Conservation (phyloP, 805 yeast genomes). For the Yamadazyma philogaea region DNA sequence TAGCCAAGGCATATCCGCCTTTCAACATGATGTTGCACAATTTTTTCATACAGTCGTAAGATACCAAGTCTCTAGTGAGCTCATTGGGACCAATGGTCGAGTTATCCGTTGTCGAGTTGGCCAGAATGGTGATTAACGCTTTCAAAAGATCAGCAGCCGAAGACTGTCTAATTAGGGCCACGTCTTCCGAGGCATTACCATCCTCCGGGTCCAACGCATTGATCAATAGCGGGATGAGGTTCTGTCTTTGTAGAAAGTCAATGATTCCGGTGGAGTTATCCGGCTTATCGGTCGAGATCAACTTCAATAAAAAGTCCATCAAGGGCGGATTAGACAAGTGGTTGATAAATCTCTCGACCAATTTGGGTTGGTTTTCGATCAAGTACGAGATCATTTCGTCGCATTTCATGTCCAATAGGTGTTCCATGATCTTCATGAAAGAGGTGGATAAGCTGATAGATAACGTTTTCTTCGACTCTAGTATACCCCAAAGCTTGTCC, state of each 20-base stretch:
- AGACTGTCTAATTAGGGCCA: conserved; percentile 31
- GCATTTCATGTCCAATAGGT: conserved; percentile 46
- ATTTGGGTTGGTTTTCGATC: conserved; percentile 40
- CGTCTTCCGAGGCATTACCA: conserved; percentile 12
- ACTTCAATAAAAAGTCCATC: conserved; percentile 43
- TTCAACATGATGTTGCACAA: conserved; percentile 41
- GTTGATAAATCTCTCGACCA: conserved; percentile 41
- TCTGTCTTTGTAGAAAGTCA: conserved; percentile 42
- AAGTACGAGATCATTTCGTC: conserved; percentile 46
- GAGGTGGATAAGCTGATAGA: conserved; percentile 79
- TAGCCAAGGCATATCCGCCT: conserved; percentile 47
- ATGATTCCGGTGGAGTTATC: conserved; percentile 46
- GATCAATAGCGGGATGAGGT: conserved; percentile 34
- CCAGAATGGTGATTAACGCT: conserved; percentile 45
- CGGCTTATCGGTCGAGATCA: conserved; percentile 46
- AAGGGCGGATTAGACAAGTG: conserved; percentile 46
- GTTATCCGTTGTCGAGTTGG: conserved; percentile 45
- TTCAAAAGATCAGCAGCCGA: conserved; percentile 46
- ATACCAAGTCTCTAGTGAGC: conserved; percentile 42
- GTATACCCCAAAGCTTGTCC: conserved; percentile 72
- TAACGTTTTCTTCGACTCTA: conserved; percentile 64
- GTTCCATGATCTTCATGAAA: conserved; percentile 88
- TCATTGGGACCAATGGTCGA: conserved; percentile 48
- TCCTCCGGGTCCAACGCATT: conserved; percentile 28
- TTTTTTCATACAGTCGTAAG: conserved; percentile 32